A percentile compares a stretch with the other conserved stretches of the same genome.
phyloP scores from a whole-genome alignment of 208 protist species.

The Polymyxa betae region DNA sequence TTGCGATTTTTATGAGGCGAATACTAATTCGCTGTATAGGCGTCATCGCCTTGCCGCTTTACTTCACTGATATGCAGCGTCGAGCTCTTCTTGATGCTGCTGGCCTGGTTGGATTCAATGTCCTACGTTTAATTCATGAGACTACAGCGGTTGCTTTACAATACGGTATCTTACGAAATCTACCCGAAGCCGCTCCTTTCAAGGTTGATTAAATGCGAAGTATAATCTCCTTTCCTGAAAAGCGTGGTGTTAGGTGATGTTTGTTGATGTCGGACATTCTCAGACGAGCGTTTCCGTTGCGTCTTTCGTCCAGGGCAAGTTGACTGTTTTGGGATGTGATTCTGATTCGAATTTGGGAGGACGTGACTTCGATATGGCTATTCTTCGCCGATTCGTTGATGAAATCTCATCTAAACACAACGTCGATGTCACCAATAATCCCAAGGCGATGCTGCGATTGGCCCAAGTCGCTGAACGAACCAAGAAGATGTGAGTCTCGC shows the following conservation, averaged over 20 bases:
- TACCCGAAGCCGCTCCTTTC: slow-evolving; percentile 39
- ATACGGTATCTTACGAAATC: slow-evolving; percentile 54
- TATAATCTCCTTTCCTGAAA: neutral
- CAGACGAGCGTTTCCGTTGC: slow-evolving; percentile 53
- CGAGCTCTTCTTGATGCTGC: slow-evolving; percentile 62
- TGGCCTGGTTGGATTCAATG: slow-evolving; percentile 58
- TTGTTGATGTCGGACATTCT: slow-evolving; percentile 64
- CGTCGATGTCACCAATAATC: slow-evolving; percentile 60
- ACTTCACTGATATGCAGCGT: slow-evolving; percentile 60
- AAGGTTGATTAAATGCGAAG: neutral
- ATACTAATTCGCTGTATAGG: neutral
- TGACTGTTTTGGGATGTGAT: slow-evolving; percentile 43
- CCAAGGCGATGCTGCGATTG: slow-evolving; percentile 56
- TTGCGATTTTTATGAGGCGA: neutral
- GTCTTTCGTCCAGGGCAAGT: slow-evolving; percentile 12
- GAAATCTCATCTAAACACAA: slow-evolving; percentile 54
- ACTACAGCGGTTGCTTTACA: slow-evolving; percentile 61
- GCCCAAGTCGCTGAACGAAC: slow-evolving; percentile 16
- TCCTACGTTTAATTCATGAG: slow-evolving; percentile 59
- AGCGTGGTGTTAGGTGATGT: slow-evolving; percentile 37
- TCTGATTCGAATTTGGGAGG: slow-evolving; percentile 60
- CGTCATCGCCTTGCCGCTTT: slow-evolving; percentile 62
- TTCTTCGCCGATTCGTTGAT: slow-evolving; percentile 46
- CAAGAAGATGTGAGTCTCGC: slow-evolving; percentile 55
- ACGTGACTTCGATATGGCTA: slow-evolving; percentile 54